phyloP scores from a whole-genome alignment of 176 grass and related monocot genomes.

The Olyra latifolia region DNA sequence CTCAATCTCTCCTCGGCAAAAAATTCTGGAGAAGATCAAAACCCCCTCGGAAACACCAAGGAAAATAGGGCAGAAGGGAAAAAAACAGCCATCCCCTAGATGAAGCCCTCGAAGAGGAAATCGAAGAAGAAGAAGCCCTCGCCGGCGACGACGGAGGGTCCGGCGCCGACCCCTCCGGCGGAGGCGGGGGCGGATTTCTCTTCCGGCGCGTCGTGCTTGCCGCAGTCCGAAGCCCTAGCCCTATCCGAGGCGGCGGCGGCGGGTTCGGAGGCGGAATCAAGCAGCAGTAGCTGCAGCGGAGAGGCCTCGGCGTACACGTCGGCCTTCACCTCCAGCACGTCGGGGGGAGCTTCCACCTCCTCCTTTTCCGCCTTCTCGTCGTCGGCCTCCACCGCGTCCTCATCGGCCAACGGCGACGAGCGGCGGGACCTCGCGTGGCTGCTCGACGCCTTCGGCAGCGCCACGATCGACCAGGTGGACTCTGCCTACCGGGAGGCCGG shows the following conservation, averaged over 20 bases:
- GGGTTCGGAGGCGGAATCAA: conserved; percentile 36
- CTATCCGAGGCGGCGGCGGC: not conserved
- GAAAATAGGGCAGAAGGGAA: not conserved
- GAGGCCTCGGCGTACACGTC: conserved; percentile 27
- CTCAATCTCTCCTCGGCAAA: not conserved
- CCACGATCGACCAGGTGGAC: conserved; percentile 73
- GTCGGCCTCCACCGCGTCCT: conserved; percentile 29
- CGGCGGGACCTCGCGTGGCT: conserved; percentile 64
- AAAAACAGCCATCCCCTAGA: conserved; percentile 30
- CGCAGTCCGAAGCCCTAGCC: conserved; percentile 34
- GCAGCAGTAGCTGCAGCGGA: conserved; percentile 19
- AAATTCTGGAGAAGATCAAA: not conserved
- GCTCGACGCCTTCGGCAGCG: conserved; percentile 52
- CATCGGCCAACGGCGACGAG: conserved; percentile 37
- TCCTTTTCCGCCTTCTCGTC: conserved; percentile 40
- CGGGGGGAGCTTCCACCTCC: conserved; percentile 25
- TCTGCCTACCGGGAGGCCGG: conserved; percentile 59
- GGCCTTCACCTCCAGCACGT: conserved; percentile 34
- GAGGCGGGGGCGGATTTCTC: not conserved
- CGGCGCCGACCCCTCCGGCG: not conserved
- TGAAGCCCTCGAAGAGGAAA: conserved; percentile 67
- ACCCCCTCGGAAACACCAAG: not conserved
- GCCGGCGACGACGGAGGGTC: not conserved
- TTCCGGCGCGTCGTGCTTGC: not conserved
- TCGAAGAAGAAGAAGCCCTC: conserved; percentile 47